Percentiles rank a stretch among this genome's conserved stretches.
These are phyloP conservation scores for Urostyla sp. DNA, from an alignment of 73 alveolate genomes.

Conservation along the genomic window DNA sequence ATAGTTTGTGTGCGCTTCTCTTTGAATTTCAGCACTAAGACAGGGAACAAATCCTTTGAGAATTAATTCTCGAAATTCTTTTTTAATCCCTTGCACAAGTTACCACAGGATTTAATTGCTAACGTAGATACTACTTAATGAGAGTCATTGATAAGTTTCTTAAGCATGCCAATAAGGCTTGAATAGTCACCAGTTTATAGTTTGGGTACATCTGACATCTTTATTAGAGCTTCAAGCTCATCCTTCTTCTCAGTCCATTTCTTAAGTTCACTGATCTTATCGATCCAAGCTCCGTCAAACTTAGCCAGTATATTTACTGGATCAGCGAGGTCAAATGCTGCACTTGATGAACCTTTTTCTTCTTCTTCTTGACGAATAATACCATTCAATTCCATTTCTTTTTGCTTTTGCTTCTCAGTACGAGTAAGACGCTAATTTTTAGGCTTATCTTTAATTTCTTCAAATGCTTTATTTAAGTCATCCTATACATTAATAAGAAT, in stretches of 20 bases:
- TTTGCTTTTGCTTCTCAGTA: conserved; percentile 45
- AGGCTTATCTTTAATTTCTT: conserved; percentile 30
- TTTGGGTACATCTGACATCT: conserved; percentile 47
- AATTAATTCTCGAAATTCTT: conserved; percentile 37
- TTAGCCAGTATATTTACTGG: conserved; percentile 76
- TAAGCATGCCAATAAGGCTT: conserved; percentile 14
- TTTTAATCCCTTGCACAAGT: conserved; percentile 59
- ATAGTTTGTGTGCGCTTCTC: conserved; percentile 50
- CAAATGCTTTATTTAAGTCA: conserved; percentile 42
- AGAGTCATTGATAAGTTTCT: conserved; percentile 57
- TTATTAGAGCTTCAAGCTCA: conserved; percentile 63
- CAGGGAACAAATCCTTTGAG: conserved; percentile 19
- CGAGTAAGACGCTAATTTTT: conserved; percentile 28
- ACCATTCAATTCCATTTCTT: conserved; percentile 62
- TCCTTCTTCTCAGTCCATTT: conserved; percentile 88
- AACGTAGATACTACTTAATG: conserved; percentile 32
- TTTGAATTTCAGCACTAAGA: conserved; percentile 51
- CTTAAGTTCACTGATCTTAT: conserved; percentile 68
- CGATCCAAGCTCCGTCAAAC: conserved; percentile 78
- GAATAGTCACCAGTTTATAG: conserved; percentile 32
- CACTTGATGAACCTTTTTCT: conserved; percentile 59
- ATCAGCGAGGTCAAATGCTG: conserved; percentile 80
- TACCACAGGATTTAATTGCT: conserved; percentile 54
- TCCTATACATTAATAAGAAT: conserved; percentile 39
- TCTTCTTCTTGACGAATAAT: conserved; percentile 63